Conservation (phyloP, 345 rosid genomes). For the Citrus australasica region DNA sequence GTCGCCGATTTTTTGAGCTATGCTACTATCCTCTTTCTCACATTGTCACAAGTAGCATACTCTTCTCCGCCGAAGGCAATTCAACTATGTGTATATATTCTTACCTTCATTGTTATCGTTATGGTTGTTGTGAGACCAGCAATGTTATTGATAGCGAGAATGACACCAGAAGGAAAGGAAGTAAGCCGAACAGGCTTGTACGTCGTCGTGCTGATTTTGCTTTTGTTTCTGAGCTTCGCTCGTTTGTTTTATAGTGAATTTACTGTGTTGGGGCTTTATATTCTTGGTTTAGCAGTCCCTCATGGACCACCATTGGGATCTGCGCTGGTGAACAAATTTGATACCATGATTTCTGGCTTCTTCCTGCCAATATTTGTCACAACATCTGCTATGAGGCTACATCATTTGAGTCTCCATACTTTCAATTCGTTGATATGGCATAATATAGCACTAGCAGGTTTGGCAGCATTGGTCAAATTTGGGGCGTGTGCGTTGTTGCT, state of each 20-base stretch:
- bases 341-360: constrained; percentile 4
- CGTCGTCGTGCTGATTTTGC: neutral
- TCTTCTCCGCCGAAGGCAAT: fast-evolving
- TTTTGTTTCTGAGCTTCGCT: neutral
- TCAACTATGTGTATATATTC: no score
- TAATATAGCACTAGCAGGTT: neutral
- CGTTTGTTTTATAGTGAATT: neutral
- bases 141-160: neutral
- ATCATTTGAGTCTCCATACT: neutral
- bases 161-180: neutral
- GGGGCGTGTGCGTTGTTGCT: neutral
- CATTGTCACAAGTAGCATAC: neutral
- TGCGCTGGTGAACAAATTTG: constrained; percentile 24
- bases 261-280: neutral
- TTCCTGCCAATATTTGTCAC: constrained; percentile 20
- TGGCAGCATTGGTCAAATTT: neutral
- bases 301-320: constrained; percentile 29
- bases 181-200: neutral
- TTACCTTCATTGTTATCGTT: neutral
- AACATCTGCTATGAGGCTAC: constrained; percentile 15
- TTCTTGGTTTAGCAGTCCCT: constrained; percentile 18
- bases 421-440: fast-evolving
- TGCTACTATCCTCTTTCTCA: fast-evolving
- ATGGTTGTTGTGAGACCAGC: neutral
- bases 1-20: neutral